Conservation (phyloP, 306 rosid species). For the Lithocarpus polystachyus region DNA sequence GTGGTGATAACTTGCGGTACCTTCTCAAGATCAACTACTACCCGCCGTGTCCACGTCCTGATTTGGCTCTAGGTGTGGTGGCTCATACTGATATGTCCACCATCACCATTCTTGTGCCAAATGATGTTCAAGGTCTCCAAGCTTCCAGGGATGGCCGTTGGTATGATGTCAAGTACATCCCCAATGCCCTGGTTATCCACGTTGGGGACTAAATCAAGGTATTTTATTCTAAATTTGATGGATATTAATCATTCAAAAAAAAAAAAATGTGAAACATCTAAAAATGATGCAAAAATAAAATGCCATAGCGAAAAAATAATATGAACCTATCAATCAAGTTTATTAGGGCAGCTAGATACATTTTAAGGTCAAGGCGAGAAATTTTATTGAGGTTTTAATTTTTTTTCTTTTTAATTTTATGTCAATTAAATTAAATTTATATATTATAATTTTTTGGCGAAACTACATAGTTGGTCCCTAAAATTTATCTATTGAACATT, state of each 20-base stretch:
- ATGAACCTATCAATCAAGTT: no score
- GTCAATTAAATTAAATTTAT: no score
- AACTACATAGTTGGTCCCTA: no score
- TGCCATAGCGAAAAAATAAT: no score
- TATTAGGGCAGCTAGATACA: no score
- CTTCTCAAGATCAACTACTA: constrained; percentile 81
- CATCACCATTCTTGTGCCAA: constrained; percentile 66
- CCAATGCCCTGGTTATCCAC: constrained; percentile 71
- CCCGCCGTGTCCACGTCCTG: constrained; percentile 85
- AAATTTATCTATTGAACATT: no score
- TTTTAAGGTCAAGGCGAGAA: no score
- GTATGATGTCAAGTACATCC: constrained; percentile 66
- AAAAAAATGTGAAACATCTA: no score
- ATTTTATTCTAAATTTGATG: neutral
- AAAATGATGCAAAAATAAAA: no score
- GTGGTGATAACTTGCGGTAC: constrained; percentile 54
- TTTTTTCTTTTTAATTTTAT: no score
- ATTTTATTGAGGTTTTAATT: no score
- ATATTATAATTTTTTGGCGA: no score
- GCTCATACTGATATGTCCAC: constrained; percentile 75
- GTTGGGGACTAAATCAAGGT: constrained; percentile 84
- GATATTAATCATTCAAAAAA: neutral
- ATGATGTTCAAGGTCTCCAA: constrained; percentile 79
- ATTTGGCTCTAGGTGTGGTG: constrained; percentile 67
- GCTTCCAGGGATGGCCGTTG: constrained; percentile 61